phyloP scores from a whole-genome alignment of 768 basidiomycete species.

The Russula sp. region DNA sequence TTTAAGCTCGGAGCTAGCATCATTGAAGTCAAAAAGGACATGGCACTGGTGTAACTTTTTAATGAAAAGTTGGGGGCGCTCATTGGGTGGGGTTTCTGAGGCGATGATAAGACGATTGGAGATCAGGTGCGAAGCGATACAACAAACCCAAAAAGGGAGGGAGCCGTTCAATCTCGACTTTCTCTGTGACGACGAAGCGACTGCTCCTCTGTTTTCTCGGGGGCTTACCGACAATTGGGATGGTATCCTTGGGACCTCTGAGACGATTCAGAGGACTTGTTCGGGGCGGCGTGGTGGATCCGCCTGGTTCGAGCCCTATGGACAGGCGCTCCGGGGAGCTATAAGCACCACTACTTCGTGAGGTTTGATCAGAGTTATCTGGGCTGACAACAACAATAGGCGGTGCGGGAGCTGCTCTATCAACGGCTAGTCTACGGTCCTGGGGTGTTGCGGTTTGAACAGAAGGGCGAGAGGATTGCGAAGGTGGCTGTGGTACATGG shows the following conservation, averaged over 20 bases:
- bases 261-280: slow-evolving; percentile 65
- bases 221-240: slow-evolving; percentile 92
- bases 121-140: slow-evolving; percentile 4
- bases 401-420: slow-evolving; percentile 49
- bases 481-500: slow-evolving; percentile 33
- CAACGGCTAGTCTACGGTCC: slow-evolving; percentile 56
- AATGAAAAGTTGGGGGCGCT: slow-evolving; percentile 86
- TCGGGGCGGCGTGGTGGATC: slow-evolving; percentile 50
- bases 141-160: slow-evolving; percentile 80
- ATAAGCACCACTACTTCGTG: slow-evolving; percentile 36
- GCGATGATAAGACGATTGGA: slow-evolving; percentile 17
- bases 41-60: slow-evolving; percentile 95
- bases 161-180: slow-evolving; percentile 91
- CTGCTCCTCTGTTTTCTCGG: slow-evolving; percentile 97
- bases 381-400: slow-evolving; percentile 85
- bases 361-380: slow-evolving; percentile 46
- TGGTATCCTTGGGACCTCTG: slow-evolving; percentile 89
- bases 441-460: slow-evolving; percentile 33
- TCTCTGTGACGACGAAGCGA: slow-evolving; percentile 92
- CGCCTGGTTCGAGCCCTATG: slow-evolving; percentile 39
- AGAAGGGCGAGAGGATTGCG: slow-evolving; percentile 35
- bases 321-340: slow-evolving; percentile 44
- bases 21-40: slow-evolving; percentile 98
- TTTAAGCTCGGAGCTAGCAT: slow-evolving; percentile 89
- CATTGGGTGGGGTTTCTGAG: slow-evolving; percentile 79